Evolutionary conservation across 495 filamentous ascomycete species (phyloP).

Genomic region (Bathelium albidoporum): DNA sequence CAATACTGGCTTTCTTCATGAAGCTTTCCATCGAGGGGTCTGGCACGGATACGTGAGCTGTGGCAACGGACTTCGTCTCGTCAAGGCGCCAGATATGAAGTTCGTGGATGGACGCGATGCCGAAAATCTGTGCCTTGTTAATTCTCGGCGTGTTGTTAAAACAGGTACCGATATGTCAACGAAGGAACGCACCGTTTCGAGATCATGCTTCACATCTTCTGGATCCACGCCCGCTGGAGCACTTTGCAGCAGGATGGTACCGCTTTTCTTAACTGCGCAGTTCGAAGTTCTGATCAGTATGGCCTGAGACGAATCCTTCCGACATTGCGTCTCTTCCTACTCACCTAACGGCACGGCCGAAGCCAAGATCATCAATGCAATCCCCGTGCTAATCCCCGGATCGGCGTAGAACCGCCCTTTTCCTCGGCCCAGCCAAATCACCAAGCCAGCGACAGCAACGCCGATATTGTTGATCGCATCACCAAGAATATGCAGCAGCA

Average conservation of each 20-base stretch:
- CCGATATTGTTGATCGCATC: slow-evolving; percentile 43
- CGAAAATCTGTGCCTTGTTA: slow-evolving; percentile 29
- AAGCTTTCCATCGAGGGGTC: slow-evolving; percentile 33
- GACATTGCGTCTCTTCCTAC: not conserved
- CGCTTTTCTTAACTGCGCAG: slow-evolving; percentile 27
- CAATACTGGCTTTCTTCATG: slow-evolving; percentile 31
- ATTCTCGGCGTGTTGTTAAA: not conserved
- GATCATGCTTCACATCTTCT: slow-evolving; percentile 20
- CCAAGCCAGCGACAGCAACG: slow-evolving; percentile 37
- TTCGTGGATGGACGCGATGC: slow-evolving; percentile 39
- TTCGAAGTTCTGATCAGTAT: too few species aligned
- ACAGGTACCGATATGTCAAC: not conserved
- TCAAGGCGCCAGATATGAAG: slow-evolving; percentile 45
- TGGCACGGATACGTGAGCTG: slow-evolving; percentile 38
- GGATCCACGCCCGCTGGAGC: slow-evolving; percentile 19
- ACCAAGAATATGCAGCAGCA: slow-evolving; percentile 40
- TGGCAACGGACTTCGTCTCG: slow-evolving; percentile 41
- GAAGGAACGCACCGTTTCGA: slow-evolving; percentile 32
- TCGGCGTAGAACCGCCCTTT: slow-evolving; percentile 40
- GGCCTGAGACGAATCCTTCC: too few species aligned
- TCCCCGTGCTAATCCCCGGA: slow-evolving; percentile 38
- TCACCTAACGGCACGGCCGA: slow-evolving; percentile 32
- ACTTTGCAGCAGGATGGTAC: slow-evolving; percentile 25
- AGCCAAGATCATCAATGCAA: slow-evolving; percentile 36
- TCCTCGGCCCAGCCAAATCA: slow-evolving; percentile 36